phyloP scores from a whole-genome alignment of 108 stramenopile species.

The Pseudonitzschia pungens region DNA sequence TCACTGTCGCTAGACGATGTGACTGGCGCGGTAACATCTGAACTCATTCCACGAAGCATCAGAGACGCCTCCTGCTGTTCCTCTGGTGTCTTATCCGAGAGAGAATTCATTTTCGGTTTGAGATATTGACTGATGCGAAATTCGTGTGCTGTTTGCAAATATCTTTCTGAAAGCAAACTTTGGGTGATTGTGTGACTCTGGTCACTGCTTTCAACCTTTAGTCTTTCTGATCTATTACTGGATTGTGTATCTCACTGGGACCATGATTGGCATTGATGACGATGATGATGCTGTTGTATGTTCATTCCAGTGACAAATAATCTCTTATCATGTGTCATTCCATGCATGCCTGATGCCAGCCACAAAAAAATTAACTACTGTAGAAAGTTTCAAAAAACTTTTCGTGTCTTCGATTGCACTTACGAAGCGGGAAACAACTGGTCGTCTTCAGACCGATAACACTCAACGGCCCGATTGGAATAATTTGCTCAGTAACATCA shows the following conservation, averaged over 20 bases:
- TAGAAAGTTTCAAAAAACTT: background rate
- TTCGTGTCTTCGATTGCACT: background rate
- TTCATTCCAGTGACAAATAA: too few relatives aligned
- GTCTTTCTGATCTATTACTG: too few relatives aligned
- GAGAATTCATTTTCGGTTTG: background rate
- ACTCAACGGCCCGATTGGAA: background rate
- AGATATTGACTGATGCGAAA: background rate
- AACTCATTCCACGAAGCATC: background rate
- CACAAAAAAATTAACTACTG: too few relatives aligned
- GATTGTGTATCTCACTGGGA: too few relatives aligned
- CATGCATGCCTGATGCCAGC: too few relatives aligned
- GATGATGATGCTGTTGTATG: too few relatives aligned
- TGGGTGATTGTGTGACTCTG: too few relatives aligned
- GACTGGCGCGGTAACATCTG: background rate
- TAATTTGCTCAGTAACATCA: too few relatives aligned
- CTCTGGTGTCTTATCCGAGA: background rate
- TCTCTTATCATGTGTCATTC: too few relatives aligned
- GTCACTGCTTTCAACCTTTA: too few relatives aligned
- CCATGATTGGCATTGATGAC: too few relatives aligned
- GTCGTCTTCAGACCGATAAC: background rate
- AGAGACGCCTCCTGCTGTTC: background rate
- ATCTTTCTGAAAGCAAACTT: background rate
- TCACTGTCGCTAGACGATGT: background rate
- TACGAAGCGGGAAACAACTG: too few relatives aligned
- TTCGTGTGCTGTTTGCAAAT: background rate